Base-by-base conservation (phyloP, 257 asterid species). In the Ballota nigra region DNA sequence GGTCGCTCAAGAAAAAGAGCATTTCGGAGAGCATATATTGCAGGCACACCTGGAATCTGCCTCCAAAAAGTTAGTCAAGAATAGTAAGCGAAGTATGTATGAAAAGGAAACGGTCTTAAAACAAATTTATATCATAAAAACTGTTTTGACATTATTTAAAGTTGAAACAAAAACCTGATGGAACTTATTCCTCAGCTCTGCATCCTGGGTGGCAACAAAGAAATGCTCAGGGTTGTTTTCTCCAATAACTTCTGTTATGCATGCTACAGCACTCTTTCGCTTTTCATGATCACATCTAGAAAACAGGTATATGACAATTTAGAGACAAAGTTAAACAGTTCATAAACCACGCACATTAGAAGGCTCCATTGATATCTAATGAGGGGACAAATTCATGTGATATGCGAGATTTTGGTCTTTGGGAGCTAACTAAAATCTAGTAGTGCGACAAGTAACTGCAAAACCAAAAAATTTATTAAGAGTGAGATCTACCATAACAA, bases 11-110 rank as follows among this genome's bases (percentile, higher is more conserved):
- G 84, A 76, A 88, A 87, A 43, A 92, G 89, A 56, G 97, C 87
- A 79, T 95, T 89, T 77, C 96, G 77, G 57, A 92, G 96, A 64
- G 78, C 96, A 79, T 82, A 88, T 40, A 92, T 63, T 38, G 85
- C 24, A 10, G 99, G 99, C 36, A 95, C 97, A 43, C 98, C 97
- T 68, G 97, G 97, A 78, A 95, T 80, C 98, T 92, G 89, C 71
- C 68, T 51, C 49, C 69, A 63, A 40, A 64, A 74, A 28, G 40
- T 59, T 59, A 66, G 75, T 49, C 20, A 52, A 58, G 43, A 51
- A 22, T 49, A 26, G 66, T 23, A 49, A 0, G 4, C 29, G 43
- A 23, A 55, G 65, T 22, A 67, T 8, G 65, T 20, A 72, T 20
- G 28, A 51, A 9, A 43, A 57, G 13, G 58, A 47, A 47, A 5